Evolutionary conservation across 805 yeast genomes (phyloP).

Genomic region (Ascoidea rubescens): DNA sequence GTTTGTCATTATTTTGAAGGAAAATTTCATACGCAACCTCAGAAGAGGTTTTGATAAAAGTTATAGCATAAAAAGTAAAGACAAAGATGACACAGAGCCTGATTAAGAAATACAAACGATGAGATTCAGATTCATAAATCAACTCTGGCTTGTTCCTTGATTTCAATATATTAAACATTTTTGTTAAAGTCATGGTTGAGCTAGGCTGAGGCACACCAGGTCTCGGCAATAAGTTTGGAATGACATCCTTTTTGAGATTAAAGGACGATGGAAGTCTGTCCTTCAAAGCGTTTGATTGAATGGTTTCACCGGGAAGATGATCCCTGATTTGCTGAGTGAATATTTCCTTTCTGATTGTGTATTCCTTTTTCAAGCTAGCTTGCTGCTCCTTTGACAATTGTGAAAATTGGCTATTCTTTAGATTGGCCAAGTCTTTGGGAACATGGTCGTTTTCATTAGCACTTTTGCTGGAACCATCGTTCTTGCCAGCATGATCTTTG

Average conservation of each 20-base stretch:
- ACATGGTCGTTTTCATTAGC: too few relatives aligned
- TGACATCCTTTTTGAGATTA: conserved; percentile 38
- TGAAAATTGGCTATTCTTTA: too few relatives aligned
- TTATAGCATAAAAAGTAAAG: conserved; percentile 54
- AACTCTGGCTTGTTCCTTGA: conserved; percentile 51
- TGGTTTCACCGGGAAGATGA: conserved; percentile 43
- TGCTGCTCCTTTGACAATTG: neutral
- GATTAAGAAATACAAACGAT: conserved; percentile 56
- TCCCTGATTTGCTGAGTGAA: conserved; percentile 3
- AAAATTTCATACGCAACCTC: conserved; percentile 37
- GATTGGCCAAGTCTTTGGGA: too few relatives aligned
- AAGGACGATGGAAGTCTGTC: conserved; percentile 51
- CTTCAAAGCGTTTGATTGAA: conserved; percentile 29
- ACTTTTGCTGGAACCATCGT: too few relatives aligned
- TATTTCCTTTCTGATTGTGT: conserved; percentile 4
- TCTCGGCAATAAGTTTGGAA: conserved; percentile 56
- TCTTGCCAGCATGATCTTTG: too few relatives aligned
- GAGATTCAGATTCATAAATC: conserved; percentile 76
- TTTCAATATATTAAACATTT: conserved; percentile 44
- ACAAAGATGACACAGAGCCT: conserved; percentile 58
- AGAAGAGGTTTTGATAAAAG: conserved; percentile 40
- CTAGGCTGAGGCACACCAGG: conserved; percentile 71
- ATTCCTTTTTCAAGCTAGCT: conserved; percentile 1
- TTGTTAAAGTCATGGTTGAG: conserved; percentile 36
- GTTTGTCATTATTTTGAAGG: conserved; percentile 34